Percentiles rank a stretch among this genome's conserved stretches.
These are phyloP conservation scores for Lentinula detonsa DNA, from an alignment of 768 basidiomycete species.

Conservation along the genomic window DNA sequence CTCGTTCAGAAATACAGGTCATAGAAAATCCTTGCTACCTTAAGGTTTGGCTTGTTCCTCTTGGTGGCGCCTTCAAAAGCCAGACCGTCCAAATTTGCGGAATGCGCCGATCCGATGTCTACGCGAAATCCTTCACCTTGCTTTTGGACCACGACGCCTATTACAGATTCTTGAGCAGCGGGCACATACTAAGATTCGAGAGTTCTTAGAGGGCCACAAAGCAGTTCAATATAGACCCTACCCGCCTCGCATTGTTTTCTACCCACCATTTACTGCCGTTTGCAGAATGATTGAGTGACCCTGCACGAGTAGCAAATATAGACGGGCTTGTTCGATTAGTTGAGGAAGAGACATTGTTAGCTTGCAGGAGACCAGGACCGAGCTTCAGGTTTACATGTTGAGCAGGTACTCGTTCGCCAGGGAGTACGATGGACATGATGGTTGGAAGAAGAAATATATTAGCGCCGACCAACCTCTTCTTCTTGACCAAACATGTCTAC, in stretches of 20 bases:
- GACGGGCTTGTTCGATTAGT: constrained; percentile 15
- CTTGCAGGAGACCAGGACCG: constrained; percentile 75
- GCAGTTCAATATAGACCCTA: constrained; percentile 32
- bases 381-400: constrained; percentile 79
- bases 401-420: constrained; percentile 73
- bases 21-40: constrained; percentile 37
- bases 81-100: constrained; percentile 78
- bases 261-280: constrained; percentile 86
- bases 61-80: constrained; percentile 97
- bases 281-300: constrained; percentile 58
- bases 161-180: constrained; percentile 82
- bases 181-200: constrained; percentile 70
- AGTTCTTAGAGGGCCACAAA: constrained; percentile 4
- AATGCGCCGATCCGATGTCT: constrained; percentile 87
- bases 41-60: constrained; percentile 89
- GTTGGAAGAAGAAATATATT: neutral
- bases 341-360: constrained; percentile 20
- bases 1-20: neutral
- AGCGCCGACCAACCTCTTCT: neutral
- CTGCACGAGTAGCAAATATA: constrained; percentile 62
- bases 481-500: constrained; percentile 6
- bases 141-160: constrained; percentile 76
- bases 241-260: constrained; percentile 79
- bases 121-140: constrained; percentile 90
- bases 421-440: constrained; percentile 62